Conservation (phyloP, 2,329 filamentous ascomycete genomes). For the Aureobasidium melanogenum region DNA sequence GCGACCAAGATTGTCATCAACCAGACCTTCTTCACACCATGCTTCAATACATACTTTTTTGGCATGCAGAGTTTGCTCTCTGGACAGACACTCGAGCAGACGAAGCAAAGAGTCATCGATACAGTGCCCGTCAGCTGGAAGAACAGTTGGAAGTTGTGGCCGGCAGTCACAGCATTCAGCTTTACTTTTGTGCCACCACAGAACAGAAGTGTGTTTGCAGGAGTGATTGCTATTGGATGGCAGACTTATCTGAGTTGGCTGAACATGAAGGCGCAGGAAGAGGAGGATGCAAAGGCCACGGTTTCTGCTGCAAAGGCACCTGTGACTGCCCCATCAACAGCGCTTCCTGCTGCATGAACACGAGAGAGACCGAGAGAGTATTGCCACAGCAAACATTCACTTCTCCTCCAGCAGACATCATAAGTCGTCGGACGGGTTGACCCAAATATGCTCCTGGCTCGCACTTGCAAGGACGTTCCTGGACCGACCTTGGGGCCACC, state of each 20-base stretch:
- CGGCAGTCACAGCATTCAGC: constrained; percentile 73
- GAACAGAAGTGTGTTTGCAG: constrained; percentile 72
- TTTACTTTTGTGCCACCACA: constrained; percentile 76
- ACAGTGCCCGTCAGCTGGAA: constrained; percentile 68
- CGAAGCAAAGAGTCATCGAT: constrained; percentile 60
- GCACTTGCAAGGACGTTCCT: not conserved
- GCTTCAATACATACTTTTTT: constrained; percentile 46
- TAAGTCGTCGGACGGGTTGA: too few species aligned
- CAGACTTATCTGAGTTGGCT: constrained; percentile 82
- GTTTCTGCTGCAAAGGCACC: not conserved
- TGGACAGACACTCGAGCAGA: constrained; percentile 56
- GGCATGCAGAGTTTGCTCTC: constrained; percentile 40
- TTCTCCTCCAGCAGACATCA: not conserved
- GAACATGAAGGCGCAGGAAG: constrained; percentile 62
- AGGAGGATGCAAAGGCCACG: constrained; percentile 30
- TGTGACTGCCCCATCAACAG: not conserved
- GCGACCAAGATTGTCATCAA: constrained; percentile 70
- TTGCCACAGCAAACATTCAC: not conserved
- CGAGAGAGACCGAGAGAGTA: not conserved
- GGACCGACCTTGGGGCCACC: not conserved
- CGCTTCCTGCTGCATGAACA: constrained; percentile 1
- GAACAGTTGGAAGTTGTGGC: constrained; percentile 85
- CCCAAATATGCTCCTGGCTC: not conserved
- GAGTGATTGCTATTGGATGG: constrained; percentile 72
- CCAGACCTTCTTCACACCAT: constrained; percentile 70